These are phyloP conservation scores for Ehretia macrophylla DNA, from an alignment of 257 asterid species.

Conservation along the genomic window DNA sequence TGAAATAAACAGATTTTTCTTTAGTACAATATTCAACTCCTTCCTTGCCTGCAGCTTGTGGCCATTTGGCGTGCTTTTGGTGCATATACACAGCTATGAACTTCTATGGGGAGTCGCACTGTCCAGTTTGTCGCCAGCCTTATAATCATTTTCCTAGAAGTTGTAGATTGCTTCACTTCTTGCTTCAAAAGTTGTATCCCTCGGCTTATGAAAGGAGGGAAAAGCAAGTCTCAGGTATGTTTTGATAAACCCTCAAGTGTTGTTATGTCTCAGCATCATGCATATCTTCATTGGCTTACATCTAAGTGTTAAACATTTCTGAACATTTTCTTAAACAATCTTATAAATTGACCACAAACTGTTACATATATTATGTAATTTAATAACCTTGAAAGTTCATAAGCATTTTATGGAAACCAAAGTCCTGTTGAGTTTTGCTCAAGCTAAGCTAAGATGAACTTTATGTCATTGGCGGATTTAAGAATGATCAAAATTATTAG, in stretches of 20 bases:
- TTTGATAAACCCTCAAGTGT: not conserved
- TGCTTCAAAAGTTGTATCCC: constrained; percentile 53
- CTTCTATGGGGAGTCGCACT: constrained; percentile 17
- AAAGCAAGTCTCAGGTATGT: constrained; percentile 50
- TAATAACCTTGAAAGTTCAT: not conserved
- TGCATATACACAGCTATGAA: constrained; percentile 52
- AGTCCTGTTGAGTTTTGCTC: no score
- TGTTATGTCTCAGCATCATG: not conserved
- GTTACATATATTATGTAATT: no score
- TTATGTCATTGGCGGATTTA: no score
- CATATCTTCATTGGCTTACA: not conserved
- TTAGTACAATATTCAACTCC: not conserved
- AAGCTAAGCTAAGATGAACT: no score
- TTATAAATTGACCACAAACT: no score
- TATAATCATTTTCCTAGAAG: constrained; percentile 55
- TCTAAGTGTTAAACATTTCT: no score
- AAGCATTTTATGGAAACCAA: no score
- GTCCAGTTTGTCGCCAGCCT: constrained; percentile 57
- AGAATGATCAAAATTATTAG: no score
- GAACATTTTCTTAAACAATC: no score
- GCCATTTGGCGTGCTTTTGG: constrained; percentile 76
- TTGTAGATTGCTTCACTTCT: constrained; percentile 46
- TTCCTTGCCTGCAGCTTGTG: constrained; percentile 45
- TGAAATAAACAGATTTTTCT: not conserved
- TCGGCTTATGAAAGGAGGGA: constrained; percentile 42